Conservation (phyloP, 768 basidiomycete genomes). For the Macrolepiota fuliginosa region DNA sequence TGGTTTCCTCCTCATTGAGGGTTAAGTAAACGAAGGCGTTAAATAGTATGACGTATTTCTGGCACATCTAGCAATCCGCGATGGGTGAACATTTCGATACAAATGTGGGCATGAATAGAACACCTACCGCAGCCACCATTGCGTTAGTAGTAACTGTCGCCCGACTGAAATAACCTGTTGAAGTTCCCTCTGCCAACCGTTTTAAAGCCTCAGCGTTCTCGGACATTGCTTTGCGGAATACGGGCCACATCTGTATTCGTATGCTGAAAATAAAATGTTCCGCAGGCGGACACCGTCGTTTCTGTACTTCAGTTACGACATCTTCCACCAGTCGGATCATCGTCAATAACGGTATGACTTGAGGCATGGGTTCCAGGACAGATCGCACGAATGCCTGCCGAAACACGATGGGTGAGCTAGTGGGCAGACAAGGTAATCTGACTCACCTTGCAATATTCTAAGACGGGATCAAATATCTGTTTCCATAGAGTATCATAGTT, state of each 20-base stretch:
- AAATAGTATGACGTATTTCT: slow-evolving; percentile 79
- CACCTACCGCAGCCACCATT: slow-evolving; percentile 57
- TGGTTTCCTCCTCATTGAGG: slow-evolving; percentile 84
- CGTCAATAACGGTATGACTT: slow-evolving; percentile 74
- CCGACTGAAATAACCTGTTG: slow-evolving; percentile 61
- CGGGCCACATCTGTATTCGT: slow-evolving; percentile 88
- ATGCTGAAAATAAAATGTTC: slow-evolving; percentile 80
- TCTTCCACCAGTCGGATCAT: slow-evolving; percentile 92
- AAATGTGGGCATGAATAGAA: not conserved
- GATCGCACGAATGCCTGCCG: slow-evolving; percentile 65
- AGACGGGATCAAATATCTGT: slow-evolving; percentile 86
- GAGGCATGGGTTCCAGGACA: slow-evolving; percentile 70
- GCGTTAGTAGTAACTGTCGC: slow-evolving; percentile 64
- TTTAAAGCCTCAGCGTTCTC: slow-evolving; percentile 81
- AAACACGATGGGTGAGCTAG: slow-evolving; percentile 5
- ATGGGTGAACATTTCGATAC: not conserved
- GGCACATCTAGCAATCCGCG: slow-evolving; percentile 52
- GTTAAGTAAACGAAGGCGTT: slow-evolving; percentile 80
- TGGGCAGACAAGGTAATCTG: not conserved
- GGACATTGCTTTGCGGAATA: slow-evolving; percentile 87
- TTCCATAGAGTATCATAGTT: slow-evolving; percentile 78
- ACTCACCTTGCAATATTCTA: slow-evolving; percentile 79
- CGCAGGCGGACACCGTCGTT: slow-evolving; percentile 74
- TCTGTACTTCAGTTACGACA: slow-evolving; percentile 71
- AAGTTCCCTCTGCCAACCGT: slow-evolving; percentile 74